Conservation (phyloP, 2,329 filamentous ascomycete genomes). For the Cytospora chrysosperma region DNA sequence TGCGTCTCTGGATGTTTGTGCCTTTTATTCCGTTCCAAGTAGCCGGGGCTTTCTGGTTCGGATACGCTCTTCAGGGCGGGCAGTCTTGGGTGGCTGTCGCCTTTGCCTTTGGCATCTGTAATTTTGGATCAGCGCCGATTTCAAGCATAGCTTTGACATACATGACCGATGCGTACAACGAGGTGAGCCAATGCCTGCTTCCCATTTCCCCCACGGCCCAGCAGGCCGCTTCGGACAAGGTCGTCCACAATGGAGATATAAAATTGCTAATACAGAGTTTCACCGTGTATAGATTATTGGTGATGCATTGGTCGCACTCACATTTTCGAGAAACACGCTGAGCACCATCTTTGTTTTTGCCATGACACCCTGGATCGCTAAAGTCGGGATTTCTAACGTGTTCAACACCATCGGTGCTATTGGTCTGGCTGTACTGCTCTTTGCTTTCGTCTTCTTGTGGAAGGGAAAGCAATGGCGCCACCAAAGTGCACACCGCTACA, state of each 20-base stretch:
- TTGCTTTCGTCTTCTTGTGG: constrained; percentile 24
- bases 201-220: not conserved
- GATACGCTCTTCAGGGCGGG: constrained; percentile 23
- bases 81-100: constrained; percentile 23
- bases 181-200: constrained; percentile 10
- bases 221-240: not conserved
- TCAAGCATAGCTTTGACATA: constrained; percentile 23
- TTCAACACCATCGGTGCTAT: constrained; percentile 26
- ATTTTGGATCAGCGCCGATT: constrained; percentile 21
- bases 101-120: constrained; percentile 18
- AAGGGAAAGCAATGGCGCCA: constrained; percentile 24
- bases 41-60: constrained; percentile 24
- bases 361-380: constrained; percentile 23
- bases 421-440: constrained; percentile 19
- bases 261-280: not conserved
- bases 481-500: constrained; percentile 19
- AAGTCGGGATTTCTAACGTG: constrained; percentile 23
- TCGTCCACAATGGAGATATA: not conserved
- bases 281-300: constrained; percentile 16
- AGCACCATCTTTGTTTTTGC: constrained; percentile 25
- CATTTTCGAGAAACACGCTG: constrained; percentile 23
- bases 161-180: constrained; percentile 25
- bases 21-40: constrained; percentile 28
- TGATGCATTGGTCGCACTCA: constrained; percentile 24
- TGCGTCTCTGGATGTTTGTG: constrained; percentile 33